Percentiles rank a stretch among this genome's conserved stretches.
Evolutionary conservation across 192 early-diverging fungal genomes (phyloP).

Genomic region (Backusella psychrophila): DNA sequence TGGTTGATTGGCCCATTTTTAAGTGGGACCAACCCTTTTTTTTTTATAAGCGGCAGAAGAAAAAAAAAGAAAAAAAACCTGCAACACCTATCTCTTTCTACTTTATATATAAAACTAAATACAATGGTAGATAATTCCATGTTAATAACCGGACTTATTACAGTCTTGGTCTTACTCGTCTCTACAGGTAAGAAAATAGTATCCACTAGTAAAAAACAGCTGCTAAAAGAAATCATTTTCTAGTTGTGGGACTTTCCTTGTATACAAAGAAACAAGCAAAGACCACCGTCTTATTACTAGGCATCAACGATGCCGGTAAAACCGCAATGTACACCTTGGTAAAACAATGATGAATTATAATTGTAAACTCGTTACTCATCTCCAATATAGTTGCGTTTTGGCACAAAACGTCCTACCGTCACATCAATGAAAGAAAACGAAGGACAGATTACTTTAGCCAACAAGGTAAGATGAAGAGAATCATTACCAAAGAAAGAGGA

Average conservation of each 20-base stretch:
- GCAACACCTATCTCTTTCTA: no score
- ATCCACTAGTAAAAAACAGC: neutral
- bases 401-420: conserved; percentile 46
- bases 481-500: no score
- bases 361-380: neutral
- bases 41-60: no score
- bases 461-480: conserved; percentile 30
- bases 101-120: no score
- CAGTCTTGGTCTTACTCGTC: neutral
- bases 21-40: no score
- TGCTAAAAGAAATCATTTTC: no score
- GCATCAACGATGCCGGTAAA: conserved; percentile 32
- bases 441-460: conserved; percentile 42
- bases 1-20: no score
- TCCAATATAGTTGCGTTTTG: conserved; percentile 46
- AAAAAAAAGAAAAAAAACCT: no score
- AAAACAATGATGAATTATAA: neutral
- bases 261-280: conserved; percentile 22
- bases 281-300: conserved; percentile 29
- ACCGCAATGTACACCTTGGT: conserved; percentile 33
- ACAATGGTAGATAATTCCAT: neutral
- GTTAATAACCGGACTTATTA: neutral
- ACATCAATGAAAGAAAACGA: conserved; percentile 78
- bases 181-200: neutral
- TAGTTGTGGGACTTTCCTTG: neutral